Conservation (phyloP, 345 rosid species). For the Corchorus capsularis region DNA sequence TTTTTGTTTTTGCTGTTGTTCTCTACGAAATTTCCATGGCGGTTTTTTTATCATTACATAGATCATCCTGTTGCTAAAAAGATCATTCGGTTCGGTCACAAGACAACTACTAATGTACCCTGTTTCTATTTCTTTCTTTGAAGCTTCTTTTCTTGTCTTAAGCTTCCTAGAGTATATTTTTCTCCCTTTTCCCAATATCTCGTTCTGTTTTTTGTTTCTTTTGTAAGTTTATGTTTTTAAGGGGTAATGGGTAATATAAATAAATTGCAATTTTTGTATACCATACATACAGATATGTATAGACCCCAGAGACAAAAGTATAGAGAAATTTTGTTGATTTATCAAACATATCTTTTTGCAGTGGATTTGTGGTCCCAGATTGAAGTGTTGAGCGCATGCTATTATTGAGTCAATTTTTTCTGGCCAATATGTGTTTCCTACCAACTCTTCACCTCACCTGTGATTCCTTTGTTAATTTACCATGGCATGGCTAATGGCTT, state of each 20-base stretch:
- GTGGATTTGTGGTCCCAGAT: constrained; percentile 16
- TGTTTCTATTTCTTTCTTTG: constrained; percentile 7
- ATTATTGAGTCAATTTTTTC: background rate
- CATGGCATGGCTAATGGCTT: too few relatives aligned
- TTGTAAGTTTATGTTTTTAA: background rate
- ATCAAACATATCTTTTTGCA: background rate
- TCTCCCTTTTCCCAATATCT: background rate
- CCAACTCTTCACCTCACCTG: background rate
- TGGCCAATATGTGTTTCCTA: background rate
- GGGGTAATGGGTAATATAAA: too few relatives aligned
- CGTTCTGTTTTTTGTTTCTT: background rate
- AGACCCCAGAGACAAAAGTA: background rate
- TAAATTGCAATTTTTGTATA: background rate
- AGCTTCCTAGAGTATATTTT: background rate
- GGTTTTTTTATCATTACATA: constrained; percentile 22
- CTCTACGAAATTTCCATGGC: constrained; percentile 6
- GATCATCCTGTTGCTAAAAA: background rate
- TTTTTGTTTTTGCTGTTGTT: constrained; percentile 1
- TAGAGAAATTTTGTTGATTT: background rate
- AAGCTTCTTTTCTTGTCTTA: constrained; percentile 20
- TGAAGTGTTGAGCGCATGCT: background rate
- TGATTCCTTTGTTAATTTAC: background rate
- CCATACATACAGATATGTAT: background rate
- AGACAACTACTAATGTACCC: background rate
- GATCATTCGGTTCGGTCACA: constrained; percentile 24